Evolutionary conservation across 139 green algal genomes (phyloP).

Genomic region (Zygnema cylindricum): DNA sequence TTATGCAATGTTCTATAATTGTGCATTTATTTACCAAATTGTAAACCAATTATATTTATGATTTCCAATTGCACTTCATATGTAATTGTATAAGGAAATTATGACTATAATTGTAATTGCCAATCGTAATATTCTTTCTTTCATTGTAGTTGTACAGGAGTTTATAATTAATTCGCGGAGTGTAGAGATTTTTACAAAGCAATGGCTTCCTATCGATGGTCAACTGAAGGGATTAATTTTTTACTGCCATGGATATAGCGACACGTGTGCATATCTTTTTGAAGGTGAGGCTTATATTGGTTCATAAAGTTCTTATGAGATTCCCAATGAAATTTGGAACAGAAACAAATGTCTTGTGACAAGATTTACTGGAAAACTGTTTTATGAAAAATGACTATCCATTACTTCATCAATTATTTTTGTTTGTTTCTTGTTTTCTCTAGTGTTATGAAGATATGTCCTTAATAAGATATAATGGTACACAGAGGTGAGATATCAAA

Average conservation of each 20-base stretch:
- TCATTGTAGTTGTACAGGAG: slow-evolving; percentile 3
- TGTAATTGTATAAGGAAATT: too few relatives aligned
- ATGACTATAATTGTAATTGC: too few relatives aligned
- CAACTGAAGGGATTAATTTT: slow-evolving; percentile 36
- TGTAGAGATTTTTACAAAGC: slow-evolving; percentile 53
- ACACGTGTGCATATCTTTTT: slow-evolving; percentile 52
- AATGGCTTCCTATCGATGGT: slow-evolving; percentile 39
- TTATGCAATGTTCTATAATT: neutral
- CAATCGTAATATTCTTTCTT: too few relatives aligned
- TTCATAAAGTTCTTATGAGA: too few relatives aligned
- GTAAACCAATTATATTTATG: too few relatives aligned
- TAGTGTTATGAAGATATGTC: too few relatives aligned
- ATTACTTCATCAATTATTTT: neutral
- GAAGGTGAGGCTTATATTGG: too few relatives aligned
- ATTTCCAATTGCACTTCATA: too few relatives aligned
- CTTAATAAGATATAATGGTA: too few relatives aligned
- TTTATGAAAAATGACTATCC: neutral
- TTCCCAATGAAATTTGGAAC: too few relatives aligned
- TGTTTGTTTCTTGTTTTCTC: neutral
- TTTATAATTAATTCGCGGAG: slow-evolving; percentile 35
- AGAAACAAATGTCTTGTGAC: neutral
- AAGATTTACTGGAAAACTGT: neutral
- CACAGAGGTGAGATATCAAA: too few relatives aligned
- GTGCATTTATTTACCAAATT: too few relatives aligned
- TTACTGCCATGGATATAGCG: slow-evolving; percentile 56